Evolutionary conservation across 257 asterid species (phyloP).

Genomic region (Salvia miltiorrhiza): DNA sequence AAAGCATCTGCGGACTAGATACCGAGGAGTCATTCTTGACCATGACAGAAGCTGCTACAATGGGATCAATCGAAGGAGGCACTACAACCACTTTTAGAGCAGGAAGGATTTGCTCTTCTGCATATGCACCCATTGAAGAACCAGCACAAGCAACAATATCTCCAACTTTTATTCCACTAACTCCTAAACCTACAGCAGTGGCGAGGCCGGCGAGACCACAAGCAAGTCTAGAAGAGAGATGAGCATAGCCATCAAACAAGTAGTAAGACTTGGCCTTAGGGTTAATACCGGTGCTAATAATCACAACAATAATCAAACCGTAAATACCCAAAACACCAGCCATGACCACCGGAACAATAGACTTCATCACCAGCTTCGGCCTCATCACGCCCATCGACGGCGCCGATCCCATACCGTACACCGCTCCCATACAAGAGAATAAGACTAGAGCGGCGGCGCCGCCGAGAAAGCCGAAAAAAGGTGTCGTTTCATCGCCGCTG

Average conservation of each 20-base stretch:
- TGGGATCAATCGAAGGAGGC: conserved; percentile 74
- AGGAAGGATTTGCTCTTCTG: conserved; percentile 92
- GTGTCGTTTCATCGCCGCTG: conserved; percentile 78
- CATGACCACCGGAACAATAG: conserved; percentile 70
- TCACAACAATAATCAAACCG: conserved; percentile 64
- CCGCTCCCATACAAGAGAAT: conserved; percentile 79
- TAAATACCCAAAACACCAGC: conserved; percentile 72
- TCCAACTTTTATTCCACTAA: conserved; percentile 74
- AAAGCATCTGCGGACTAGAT: conserved; percentile 76
- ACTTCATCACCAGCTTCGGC: conserved; percentile 71
- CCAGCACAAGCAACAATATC: conserved; percentile 90
- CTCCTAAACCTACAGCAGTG: conserved; percentile 83
- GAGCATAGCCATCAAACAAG: conserved; percentile 62
- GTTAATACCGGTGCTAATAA: no score
- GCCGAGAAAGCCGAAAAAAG: conserved; percentile 70
- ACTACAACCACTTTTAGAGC: conserved; percentile 78
- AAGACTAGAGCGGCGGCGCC: conserved; percentile 68
- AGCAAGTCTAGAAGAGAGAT: conserved; percentile 58
- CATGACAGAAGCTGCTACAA: conserved; percentile 67
- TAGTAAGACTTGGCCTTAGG: no score
- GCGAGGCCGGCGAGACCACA: no score
- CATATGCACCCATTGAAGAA: conserved; percentile 78
- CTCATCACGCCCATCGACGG: conserved; percentile 74
- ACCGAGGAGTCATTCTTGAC: conserved; percentile 81
- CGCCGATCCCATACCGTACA: conserved; percentile 69